Evolutionary conservation across 148 eudicot genomes (phyloP), one percentile per base, ranked within the genome.

Genomic region (Nepenthes mirabilis): DNA sequence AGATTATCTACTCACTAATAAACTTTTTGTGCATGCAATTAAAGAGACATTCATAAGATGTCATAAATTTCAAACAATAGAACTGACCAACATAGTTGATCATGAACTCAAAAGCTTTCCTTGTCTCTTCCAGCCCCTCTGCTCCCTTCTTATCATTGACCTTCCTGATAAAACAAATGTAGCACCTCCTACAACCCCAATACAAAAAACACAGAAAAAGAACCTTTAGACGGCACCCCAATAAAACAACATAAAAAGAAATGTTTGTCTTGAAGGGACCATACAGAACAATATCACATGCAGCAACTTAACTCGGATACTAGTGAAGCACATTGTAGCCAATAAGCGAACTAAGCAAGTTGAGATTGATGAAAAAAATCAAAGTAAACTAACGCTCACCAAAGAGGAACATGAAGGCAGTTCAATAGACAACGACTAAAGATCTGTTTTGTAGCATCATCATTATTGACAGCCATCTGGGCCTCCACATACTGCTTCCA

Each of bases 401-500:
- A 93, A 47, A 93, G 91, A 72, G 96, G 89, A 69, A 93, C 69
- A 64, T 93, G 95, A 68, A 84, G 78, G 70, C 99, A 93, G 67
- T 76, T 81, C 81, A 93, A 73, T 12, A 93, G 68, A 76, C 99
- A 89, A 33, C 99, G 88, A 68, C 96, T 93, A 68, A 93, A 93
- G 12, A 93, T 74, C 65, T 93, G 99, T 73, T 77, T 93, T 57
- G 82, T 82, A 35, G 91, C 96, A 71, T 93, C 99, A 66, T 88
- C 91, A 70, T 93, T 89, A 70, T 86, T 84, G 43, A 70, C 87
- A 63, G 84, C 87, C 95, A 89, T 86, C 67, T 86, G 78, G 70
- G 95, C 99, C 71, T 93, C 99, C 72, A 89, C 99, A 80, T 88
- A 93, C 70, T 89, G 99, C 87, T 88, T 93, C 99, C 99, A 93